Evolutionary conservation across 2,329 filamentous ascomycete genomes (phyloP).

Genomic region (Penicillium concentricum): DNA sequence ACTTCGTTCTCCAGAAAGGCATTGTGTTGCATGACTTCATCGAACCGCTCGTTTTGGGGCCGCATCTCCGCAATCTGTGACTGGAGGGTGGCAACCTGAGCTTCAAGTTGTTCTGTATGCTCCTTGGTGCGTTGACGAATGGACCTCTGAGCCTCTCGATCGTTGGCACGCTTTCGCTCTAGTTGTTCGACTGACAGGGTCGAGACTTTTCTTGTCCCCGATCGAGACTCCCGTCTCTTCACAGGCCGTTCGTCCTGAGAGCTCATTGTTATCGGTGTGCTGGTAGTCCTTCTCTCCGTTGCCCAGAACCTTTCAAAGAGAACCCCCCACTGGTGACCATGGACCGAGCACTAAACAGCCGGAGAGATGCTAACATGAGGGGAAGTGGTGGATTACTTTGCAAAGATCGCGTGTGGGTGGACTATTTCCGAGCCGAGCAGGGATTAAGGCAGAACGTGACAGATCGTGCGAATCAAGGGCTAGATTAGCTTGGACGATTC

Average conservation of each 20-base stretch:
- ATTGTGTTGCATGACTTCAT: slow-evolving; percentile 54
- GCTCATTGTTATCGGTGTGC: slow-evolving; percentile 18
- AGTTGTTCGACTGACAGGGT: slow-evolving; percentile 58
- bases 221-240: slow-evolving; percentile 49
- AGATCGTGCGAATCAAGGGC: slow-evolving; percentile 6
- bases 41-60: slow-evolving; percentile 50
- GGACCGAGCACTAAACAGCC: slow-evolving; percentile 3
- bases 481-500: background rate
- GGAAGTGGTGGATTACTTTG: slow-evolving; percentile 2
- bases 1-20: slow-evolving; percentile 57
- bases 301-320: slow-evolving; percentile 8
- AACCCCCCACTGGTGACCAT: slow-evolving; percentile 16
- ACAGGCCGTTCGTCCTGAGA: slow-evolving; percentile 23
- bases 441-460: slow-evolving; percentile 8
- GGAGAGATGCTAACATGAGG: slow-evolving; percentile 13
- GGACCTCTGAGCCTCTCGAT: slow-evolving; percentile 59
- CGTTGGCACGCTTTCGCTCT: slow-evolving; percentile 60
- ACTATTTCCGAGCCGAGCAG: slow-evolving; percentile 14
- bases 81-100: slow-evolving; percentile 32
- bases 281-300: slow-evolving; percentile 1
- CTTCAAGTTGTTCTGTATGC: slow-evolving; percentile 58
- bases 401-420: slow-evolving; percentile 8
- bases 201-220: slow-evolving; percentile 57
- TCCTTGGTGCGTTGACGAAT: slow-evolving; percentile 60
- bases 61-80: slow-evolving; percentile 50